Conservation (phyloP, 352 stramenopile genomes). For the Pythium monospermum region DNA sequence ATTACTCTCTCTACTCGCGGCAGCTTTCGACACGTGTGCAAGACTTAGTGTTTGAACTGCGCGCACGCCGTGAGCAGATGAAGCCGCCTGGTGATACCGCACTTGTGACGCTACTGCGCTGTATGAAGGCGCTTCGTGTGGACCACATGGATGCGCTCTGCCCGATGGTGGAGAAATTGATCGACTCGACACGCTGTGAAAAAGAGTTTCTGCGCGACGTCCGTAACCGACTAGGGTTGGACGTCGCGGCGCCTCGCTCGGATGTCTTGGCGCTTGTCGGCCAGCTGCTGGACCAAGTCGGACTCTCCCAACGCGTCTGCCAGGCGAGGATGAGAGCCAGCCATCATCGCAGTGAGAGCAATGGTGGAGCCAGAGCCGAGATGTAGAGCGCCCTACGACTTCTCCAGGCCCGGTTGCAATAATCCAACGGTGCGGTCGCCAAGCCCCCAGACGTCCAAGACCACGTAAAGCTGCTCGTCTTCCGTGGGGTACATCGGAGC, state of each 20-base stretch:
- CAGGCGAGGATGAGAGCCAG: background rate
- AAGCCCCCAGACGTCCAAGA: constrained; percentile 27
- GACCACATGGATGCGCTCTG: constrained; percentile 29
- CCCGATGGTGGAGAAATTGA: constrained; percentile 33
- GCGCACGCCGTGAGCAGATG: constrained; percentile 42
- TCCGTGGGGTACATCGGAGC: constrained; percentile 15
- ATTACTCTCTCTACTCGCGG: background rate
- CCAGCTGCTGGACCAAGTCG: constrained; percentile 11
- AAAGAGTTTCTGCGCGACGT: constrained; percentile 28
- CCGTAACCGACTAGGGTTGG: constrained; percentile 31
- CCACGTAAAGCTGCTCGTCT: constrained; percentile 11
- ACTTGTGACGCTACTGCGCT: constrained; percentile 28
- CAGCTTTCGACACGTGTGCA: constrained; percentile 32
- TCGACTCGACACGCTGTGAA: constrained; percentile 32
- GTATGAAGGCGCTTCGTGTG: constrained; percentile 39
- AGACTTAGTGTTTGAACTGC: constrained; percentile 40
- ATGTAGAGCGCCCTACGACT: too few relatives aligned
- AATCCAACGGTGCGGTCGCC: constrained; percentile 14
- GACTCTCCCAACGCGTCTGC: background rate
- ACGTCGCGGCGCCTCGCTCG: constrained; percentile 25
- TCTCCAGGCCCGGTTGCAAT: too few relatives aligned
- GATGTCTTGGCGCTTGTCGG: constrained; percentile 27
- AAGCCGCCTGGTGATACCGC: constrained; percentile 38
- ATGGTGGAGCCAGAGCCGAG: too few relatives aligned
- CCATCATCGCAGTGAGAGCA: background rate